phyloP scores from a whole-genome alignment of 2,329 filamentous ascomycete species.

The Botryosphaeria agaves region DNA sequence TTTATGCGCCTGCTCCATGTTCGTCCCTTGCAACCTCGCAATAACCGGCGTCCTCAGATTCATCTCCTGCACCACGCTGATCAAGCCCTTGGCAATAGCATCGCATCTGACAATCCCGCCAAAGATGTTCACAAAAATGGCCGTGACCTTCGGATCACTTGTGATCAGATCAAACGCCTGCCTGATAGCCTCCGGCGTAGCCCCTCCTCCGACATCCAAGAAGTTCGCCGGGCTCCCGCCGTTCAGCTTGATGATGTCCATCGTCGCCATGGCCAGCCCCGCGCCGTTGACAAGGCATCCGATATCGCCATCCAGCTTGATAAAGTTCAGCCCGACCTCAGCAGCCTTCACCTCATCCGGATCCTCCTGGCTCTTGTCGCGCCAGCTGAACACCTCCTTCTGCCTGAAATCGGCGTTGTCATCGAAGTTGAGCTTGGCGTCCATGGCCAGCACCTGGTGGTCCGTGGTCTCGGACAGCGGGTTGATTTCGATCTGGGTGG shows the following conservation, averaged over 20 bases:
- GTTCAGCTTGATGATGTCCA: slow-evolving; percentile 99
- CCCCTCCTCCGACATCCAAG: slow-evolving; percentile 94
- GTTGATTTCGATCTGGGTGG: slow-evolving; percentile 99
- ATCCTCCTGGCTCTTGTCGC: slow-evolving; percentile 91
- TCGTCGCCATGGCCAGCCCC: slow-evolving; percentile 98
- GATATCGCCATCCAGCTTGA: slow-evolving; percentile 98
- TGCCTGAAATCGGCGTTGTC: slow-evolving; percentile 98
- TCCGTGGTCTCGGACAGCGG: slow-evolving; percentile 95
- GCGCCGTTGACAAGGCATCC: slow-evolving; percentile 98
- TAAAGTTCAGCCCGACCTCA: slow-evolving; percentile 92
- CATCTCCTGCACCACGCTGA: slow-evolving; percentile 86
- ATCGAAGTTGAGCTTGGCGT: slow-evolving; percentile 96
- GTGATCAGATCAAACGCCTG: slow-evolving; percentile 98
- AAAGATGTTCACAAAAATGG: slow-evolving; percentile 99
- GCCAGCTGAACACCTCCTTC: slow-evolving; percentile 87
- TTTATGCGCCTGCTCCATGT: slow-evolving; percentile 88
- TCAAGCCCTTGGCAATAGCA: slow-evolving; percentile 88
- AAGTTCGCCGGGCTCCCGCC: slow-evolving; percentile 95
- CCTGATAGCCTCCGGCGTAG: slow-evolving; percentile 90
- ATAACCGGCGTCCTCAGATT: slow-evolving; percentile 95
- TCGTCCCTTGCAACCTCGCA: slow-evolving; percentile 92
- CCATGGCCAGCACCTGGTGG: slow-evolving; percentile 97
- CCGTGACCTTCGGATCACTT: slow-evolving; percentile 91
- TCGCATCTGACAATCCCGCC: slow-evolving; percentile 97
- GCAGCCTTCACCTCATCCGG: slow-evolving; percentile 94